Percentiles rank a stretch among this genome's conserved stretches.
Conservation (phyloP, 352 stramenopile species). For the Pythium aristosporum region DNA sequence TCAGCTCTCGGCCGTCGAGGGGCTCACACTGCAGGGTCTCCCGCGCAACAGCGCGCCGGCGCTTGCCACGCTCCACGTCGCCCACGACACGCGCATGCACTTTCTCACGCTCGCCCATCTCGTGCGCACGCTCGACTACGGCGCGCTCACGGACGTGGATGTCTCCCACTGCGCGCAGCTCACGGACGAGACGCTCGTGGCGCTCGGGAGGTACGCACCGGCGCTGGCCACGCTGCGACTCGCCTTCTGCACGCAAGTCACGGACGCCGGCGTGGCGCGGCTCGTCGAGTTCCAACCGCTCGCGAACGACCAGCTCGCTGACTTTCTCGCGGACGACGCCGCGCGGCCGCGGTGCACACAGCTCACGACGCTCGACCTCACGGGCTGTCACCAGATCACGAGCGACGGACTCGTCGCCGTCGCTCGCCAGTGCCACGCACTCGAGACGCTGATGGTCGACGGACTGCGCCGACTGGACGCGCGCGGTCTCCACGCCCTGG, state of each 20-base stretch:
- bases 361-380: conserved; percentile 53
- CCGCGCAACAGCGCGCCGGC: conserved; percentile 24
- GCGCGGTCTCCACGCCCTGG: conserved; percentile 31
- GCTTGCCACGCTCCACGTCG: conserved; percentile 39
- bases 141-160: conserved; percentile 43
- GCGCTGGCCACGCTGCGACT: conserved; percentile 42
- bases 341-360: conserved; percentile 34
- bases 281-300: conserved; percentile 41
- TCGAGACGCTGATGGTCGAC: conserved; percentile 54
- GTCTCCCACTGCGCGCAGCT: conserved; percentile 53
- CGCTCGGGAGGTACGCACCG: conserved; percentile 42
- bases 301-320: conserved; percentile 26
- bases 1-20: conserved; percentile 52
- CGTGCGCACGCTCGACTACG: conserved; percentile 32
- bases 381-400: conserved; percentile 69
- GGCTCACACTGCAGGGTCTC: conserved; percentile 55
- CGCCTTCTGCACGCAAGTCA: conserved; percentile 53
- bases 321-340: conserved; percentile 30
- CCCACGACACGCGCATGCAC: conserved; percentile 38
- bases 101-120: conserved; percentile 43
- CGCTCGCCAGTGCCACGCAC: conserved; percentile 33
- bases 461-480: conserved; percentile 51
- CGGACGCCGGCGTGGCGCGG: conserved; percentile 46
- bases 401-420: conserved; percentile 41
- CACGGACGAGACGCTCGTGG: conserved; percentile 51